phyloP scores from a whole-genome alignment of 2,329 filamentous ascomycete genomes.

The Diaporthe citrichinensis region DNA sequence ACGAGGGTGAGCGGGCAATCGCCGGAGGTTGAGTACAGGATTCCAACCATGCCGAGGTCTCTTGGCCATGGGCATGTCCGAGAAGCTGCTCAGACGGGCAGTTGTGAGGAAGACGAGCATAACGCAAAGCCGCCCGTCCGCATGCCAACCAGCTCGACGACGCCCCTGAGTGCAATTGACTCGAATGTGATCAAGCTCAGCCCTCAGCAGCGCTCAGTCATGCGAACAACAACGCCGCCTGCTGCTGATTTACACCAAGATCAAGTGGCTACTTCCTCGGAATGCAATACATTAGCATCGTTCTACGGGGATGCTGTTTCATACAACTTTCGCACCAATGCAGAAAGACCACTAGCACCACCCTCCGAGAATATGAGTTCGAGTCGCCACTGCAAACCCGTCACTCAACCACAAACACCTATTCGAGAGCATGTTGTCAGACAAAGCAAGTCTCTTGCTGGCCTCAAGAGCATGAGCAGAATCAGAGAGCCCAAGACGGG shows the following conservation, averaged over 20 bases:
- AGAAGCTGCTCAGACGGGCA: slow-evolving; percentile 55
- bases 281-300: neutral
- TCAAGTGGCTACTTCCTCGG: neutral
- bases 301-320: neutral
- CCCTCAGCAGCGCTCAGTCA: slow-evolving; percentile 42
- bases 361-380: neutral
- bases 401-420: slow-evolving; percentile 18
- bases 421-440: slow-evolving; percentile 15
- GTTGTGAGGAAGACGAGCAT: slow-evolving; percentile 47
- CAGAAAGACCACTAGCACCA: slow-evolving; percentile 1
- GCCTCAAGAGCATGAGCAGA: slow-evolving; percentile 14
- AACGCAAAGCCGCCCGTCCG: slow-evolving; percentile 40
- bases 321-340: neutral
- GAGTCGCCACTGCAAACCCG: neutral
- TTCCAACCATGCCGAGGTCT: slow-evolving; percentile 46
- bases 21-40: slow-evolving; percentile 46
- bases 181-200: slow-evolving; percentile 46
- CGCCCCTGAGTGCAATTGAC: slow-evolving; percentile 44
- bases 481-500: slow-evolving; percentile 33
- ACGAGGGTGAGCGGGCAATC: slow-evolving; percentile 46
- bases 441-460: slow-evolving; percentile 31
- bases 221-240: slow-evolving; percentile 42
- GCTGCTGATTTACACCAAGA: slow-evolving; percentile 39
- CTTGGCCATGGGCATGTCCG: slow-evolving; percentile 51
- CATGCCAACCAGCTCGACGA: slow-evolving; percentile 42